These are phyloP conservation scores for Pseudozyma pruni DNA, from an alignment of 1,284 basidiomycete genomes.

Conservation along the genomic window DNA sequence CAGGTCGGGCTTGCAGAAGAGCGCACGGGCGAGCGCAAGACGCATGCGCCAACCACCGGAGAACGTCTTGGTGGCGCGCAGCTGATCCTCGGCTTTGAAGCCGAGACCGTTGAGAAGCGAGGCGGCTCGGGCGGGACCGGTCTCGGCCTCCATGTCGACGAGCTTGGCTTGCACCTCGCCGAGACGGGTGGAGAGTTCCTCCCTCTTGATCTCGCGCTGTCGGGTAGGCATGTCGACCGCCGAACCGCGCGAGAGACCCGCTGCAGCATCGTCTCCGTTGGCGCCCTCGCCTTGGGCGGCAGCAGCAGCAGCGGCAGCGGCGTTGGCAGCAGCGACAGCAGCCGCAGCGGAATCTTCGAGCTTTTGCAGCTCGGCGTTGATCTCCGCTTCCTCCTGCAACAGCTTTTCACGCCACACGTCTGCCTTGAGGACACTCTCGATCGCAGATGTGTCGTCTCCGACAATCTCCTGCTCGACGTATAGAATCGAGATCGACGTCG, in stretches of 20 bases:
- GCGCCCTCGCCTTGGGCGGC: conserved; percentile 14
- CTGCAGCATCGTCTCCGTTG: conserved; percentile 23
- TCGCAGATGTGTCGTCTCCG: conserved; percentile 90
- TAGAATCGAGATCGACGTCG: conserved; percentile 88
- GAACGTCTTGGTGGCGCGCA: conserved; percentile 76
- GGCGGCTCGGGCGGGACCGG: conserved; percentile 91
- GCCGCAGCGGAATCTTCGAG: conserved; percentile 57
- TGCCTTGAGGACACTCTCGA: conserved; percentile 89
- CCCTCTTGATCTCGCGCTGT: conserved; percentile 69
- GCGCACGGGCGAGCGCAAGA: conserved; percentile 92
- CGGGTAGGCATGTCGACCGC: conserved; percentile 65
- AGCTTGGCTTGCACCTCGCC: conserved; percentile 90
- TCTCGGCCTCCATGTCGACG: conserved; percentile 97
- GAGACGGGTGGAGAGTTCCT: conserved; percentile 85
- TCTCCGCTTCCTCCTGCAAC: conserved; percentile 54
- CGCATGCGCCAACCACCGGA: conserved; percentile 99
- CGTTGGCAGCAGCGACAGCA: conserved; percentile 47
- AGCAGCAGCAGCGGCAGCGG: conserved; percentile 37
- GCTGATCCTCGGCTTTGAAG: conserved; percentile 87
- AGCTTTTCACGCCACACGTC: conserved; percentile 67
- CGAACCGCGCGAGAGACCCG: conserved; percentile 50
- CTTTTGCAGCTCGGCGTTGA: conserved; percentile 60
- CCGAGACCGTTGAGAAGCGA: conserved; percentile 90
- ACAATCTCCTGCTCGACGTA: conserved; percentile 93
- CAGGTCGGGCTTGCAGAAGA: conserved; percentile 82